A percentile compares a stretch with the other conserved stretches of the same genome.
These are phyloP conservation scores for Panicum hallii DNA, from an alignment of 202 grass and related monocot species.

Conservation along the genomic window DNA sequence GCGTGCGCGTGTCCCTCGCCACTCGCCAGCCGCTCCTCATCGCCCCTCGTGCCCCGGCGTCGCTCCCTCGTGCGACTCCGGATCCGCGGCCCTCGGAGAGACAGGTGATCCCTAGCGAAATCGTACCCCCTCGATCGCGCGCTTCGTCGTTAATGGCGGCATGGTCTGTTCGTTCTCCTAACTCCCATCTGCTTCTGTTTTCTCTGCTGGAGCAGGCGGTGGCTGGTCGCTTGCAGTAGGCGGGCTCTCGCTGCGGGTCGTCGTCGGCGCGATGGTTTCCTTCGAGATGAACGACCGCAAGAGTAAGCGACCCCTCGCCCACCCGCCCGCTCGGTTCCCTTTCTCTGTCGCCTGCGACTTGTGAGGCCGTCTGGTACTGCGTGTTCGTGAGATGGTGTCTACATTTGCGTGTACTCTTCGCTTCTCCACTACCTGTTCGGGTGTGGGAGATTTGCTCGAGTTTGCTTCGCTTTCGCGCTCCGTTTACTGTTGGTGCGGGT, in stretches of 20 bases:
- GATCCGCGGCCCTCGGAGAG: conserved; percentile 19
- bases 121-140: background rate
- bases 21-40: background rate
- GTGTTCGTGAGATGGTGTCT: conserved; percentile 11
- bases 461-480: conserved; percentile 17
- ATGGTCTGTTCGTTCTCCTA: background rate
- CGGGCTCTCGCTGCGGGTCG: background rate
- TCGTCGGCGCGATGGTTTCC: conserved; percentile 53
- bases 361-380: background rate
- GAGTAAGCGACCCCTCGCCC: conserved; percentile 52
- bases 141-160: background rate
- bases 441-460: background rate
- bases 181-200: background rate
- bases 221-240: conserved; percentile 23
- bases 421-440: background rate
- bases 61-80: background rate
- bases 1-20: background rate
- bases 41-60: conserved; percentile 5
- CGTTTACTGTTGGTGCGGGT: conserved; percentile 3
- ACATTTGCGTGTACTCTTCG: conserved; percentile 18
- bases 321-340: conserved; percentile 7
- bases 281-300: conserved; percentile 66
- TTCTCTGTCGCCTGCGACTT: conserved; percentile 24
- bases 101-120: conserved; percentile 35
- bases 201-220: conserved; percentile 37